A percentile compares a stretch with the other conserved stretches of the same genome.
phyloP scores from a whole-genome alignment of 1,284 basidiomycete genomes.

The Ceratobasidium sp. region DNA sequence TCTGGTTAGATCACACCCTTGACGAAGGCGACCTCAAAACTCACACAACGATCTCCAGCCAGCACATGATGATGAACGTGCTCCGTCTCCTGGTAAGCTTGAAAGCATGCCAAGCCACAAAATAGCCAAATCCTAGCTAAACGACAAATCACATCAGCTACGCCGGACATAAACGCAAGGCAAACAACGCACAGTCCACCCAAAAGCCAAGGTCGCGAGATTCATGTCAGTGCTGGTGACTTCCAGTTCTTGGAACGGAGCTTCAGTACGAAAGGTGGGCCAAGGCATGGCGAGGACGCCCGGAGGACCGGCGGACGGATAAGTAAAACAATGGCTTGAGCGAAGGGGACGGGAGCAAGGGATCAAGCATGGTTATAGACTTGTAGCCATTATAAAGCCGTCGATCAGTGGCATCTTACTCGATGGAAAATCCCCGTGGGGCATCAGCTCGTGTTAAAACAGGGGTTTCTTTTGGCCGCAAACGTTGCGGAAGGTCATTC shows the following conservation, averaged over 20 bases:
- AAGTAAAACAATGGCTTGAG: not conserved
- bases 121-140: slow-evolving; percentile 34
- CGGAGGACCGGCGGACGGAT: not conserved
- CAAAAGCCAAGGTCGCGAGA: slow-evolving; percentile 31
- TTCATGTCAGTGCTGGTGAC: slow-evolving; percentile 9
- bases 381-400: too few species aligned
- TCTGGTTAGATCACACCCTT: not conserved
- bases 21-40: not conserved
- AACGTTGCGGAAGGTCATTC: too few species aligned
- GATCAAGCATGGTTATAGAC: too few species aligned
- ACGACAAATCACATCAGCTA: too few species aligned
- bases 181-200: slow-evolving; percentile 9
- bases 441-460: too few species aligned
- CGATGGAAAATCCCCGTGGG: too few species aligned
- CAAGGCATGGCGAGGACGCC: not conserved
- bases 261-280: slow-evolving; percentile 32
- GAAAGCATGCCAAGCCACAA: slow-evolving; percentile 26
- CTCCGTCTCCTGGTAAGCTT: slow-evolving; percentile 20
- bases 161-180: not conserved
- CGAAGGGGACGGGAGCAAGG: too few species aligned
- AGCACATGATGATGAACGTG: slow-evolving; percentile 31
- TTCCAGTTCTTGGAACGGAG: not conserved
- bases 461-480: too few species aligned
- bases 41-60: slow-evolving; percentile 29
- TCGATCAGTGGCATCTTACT: too few species aligned